Evolutionary conservation across 371 early-diverging fungal genomes (phyloP), one percentile per base, ranked within the genome.

Genomic region (Aphelidium insulamus): DNA sequence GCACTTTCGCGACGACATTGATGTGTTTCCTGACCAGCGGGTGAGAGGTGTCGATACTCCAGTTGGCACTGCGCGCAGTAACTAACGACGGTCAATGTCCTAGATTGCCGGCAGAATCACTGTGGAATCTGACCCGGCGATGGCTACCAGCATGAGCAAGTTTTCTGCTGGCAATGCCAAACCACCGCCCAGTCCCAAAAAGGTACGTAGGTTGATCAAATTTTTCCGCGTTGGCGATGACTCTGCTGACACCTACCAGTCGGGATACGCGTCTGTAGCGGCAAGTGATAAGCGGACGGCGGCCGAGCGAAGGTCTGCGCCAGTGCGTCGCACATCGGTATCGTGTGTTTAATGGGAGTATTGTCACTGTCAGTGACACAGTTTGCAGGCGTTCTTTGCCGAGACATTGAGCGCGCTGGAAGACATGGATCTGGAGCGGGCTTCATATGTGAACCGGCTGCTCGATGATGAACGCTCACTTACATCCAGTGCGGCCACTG

Each of bases 11-110:
- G 43, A 52, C 27, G 39, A 33, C 20, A 56, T 66, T 33, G 66
- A 66, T 32, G 66, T 66, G 20, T 48, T 49, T 29, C 33, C 56
- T 24, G 66, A 66, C 16, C 56, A 57, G 49, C 55, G 56, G 15
- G 23, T 33, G 4, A 44, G 49, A 7, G 32, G 21, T 8, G 38
- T 48, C 15, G 16, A 21, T 0, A 38, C 48, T 2, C 18, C 27
- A 2, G 20, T 26, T 5, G 47, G 48, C 27, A 15, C 16, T 7
- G 29, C n/a, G n/a, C n/a, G n/a, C n/a, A n/a, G n/a, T n/a, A n/a
- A n/a, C n/a, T n/a, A n/a, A n/a, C n/a, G n/a, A n/a, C n/a, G n/a
- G n/a, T n/a, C n/a, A n/a, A n/a, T n/a, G n/a, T n/a, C n/a, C n/a
- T n/a, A n/a, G n/a, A n/a, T n/a, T n/a, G n/a, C n/a, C n/a, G n/a